These are phyloP conservation scores for Whalleya microplaca DNA, from an alignment of 2,329 filamentous ascomycete species.

Conservation along the genomic window DNA sequence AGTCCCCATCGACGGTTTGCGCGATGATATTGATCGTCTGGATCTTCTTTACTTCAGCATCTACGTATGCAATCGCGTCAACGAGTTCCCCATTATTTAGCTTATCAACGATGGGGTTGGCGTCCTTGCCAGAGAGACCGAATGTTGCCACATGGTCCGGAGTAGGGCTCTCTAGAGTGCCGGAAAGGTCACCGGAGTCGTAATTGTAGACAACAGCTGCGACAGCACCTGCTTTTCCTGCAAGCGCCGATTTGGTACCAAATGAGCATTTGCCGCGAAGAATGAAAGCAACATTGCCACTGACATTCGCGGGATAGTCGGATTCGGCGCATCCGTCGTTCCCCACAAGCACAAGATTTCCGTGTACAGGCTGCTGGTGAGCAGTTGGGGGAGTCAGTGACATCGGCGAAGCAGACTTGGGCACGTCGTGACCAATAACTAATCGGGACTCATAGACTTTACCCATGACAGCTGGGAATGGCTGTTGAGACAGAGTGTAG, in stretches of 20 bases:
- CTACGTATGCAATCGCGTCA: conserved; percentile 61
- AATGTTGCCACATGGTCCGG: conserved; percentile 69
- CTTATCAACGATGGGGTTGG: conserved; percentile 56
- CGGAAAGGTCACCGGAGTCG: conserved; percentile 62
- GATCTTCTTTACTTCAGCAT: conserved; percentile 58
- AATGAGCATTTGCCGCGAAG: conserved; percentile 73
- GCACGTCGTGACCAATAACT: conserved; percentile 56
- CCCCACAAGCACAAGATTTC: conserved; percentile 60
- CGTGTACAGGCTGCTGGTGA: conserved; percentile 61
- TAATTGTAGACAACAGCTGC: conserved; percentile 79
- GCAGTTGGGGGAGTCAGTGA: conserved; percentile 69
- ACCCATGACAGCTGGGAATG: conserved; percentile 65
- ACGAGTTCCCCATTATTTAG: conserved; percentile 56
- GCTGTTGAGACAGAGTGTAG: conserved; percentile 66
- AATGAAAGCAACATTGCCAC: conserved; percentile 71
- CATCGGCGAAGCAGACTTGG: conserved; percentile 59
- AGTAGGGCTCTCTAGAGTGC: conserved; percentile 68
- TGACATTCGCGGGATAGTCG: conserved; percentile 64
- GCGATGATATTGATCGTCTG: conserved; percentile 64
- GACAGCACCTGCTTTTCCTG: conserved; percentile 69
- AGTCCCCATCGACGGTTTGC: conserved; percentile 61
- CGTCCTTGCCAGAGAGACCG: conserved; percentile 64
- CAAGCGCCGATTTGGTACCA: conserved; percentile 69
- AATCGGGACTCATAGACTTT: conserved; percentile 62
- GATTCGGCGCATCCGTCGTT: conserved; percentile 65